Evolutionary conservation across 371 early-diverging fungal genomes (phyloP), one percentile per base, ranked within the genome.

Genomic region (Funneliformis caledonium): DNA sequence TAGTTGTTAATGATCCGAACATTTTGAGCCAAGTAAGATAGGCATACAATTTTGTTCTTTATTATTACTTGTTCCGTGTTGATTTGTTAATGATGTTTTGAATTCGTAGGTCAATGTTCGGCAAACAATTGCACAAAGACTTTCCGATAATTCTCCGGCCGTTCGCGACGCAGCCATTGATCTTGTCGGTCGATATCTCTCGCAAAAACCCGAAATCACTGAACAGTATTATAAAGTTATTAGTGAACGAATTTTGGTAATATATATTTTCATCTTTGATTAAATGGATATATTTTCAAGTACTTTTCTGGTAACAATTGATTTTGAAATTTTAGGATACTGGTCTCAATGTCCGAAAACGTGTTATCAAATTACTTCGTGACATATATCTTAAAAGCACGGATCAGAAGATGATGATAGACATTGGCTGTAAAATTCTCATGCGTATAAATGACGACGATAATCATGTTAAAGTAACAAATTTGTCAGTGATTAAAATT

Each of bases 141-240:
- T 97, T 16, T 89, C 92, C 64, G 98, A 98, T 81, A 85, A 85
- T 42, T 96, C 97, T 11, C 91, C 97, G 16, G 88, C 92, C 14
- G 98, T 98, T 1, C 91, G 98, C 50, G 97, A 97, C 86, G 94
- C 95, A 10, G 96, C 97, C 4, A 89, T 97, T 10, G 96, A 97
- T 50, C 84, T 97, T 16, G 87, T 97, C 4, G 96, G 97, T 10
- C 93, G 91, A 75, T 95, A 94, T 82, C 83, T 96, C 52, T 82
- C 90, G 10, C 88, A 88, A 73, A 90, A 93, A 56, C 84, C 86
- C 3, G 88, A 86, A 61, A 86, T 95, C 11, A 88, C 93, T 1
- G 82, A 83, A 31, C 87, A 93, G 74, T 93, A 96, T 75, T 96
- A 95, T 80, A 89, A 91, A 48, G 83, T 93, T 52, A 87, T 96